A percentile compares a stretch with the other conserved stretches of the same genome.
Evolutionary conservation across 805 yeast genomes (phyloP).

Genomic region (Myxozyma vanderwaltii): DNA sequence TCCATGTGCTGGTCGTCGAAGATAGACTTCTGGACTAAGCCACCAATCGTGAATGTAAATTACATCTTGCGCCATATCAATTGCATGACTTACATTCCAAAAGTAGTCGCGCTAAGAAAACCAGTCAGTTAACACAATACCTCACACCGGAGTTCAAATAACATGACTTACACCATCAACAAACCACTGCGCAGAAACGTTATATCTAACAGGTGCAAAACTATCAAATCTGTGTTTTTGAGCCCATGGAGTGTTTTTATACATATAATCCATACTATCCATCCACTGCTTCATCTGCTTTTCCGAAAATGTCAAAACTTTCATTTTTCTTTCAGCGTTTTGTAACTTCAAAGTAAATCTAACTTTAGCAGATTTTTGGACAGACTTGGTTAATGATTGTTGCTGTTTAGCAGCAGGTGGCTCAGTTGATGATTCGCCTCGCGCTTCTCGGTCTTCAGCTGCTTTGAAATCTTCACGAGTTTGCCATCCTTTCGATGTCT

Average conservation of each 20-base stretch:
- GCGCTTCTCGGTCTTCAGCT: constrained; percentile 16
- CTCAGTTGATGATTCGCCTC: constrained; percentile 15
- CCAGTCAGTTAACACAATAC: not conserved
- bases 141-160: not conserved
- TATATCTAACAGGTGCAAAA: constrained; percentile 86
- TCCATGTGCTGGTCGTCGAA: constrained; percentile 92
- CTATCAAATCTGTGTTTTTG: constrained; percentile 75
- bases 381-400: constrained; percentile 9
- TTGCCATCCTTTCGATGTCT: constrained; percentile 32
- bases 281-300: constrained; percentile 73
- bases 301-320: constrained; percentile 67
- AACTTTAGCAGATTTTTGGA: constrained; percentile 34
- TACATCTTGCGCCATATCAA: constrained; percentile 90
- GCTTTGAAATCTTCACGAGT: constrained; percentile 8
- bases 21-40: constrained; percentile 90
- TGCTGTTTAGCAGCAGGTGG: not conserved
- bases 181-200: constrained; percentile 92
- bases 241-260: constrained; percentile 69
- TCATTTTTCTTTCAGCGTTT: constrained; percentile 76
- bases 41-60: constrained; percentile 98
- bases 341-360: constrained; percentile 49
- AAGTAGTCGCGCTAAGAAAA: constrained; percentile 69
- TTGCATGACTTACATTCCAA: constrained; percentile 93
- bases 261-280: constrained; percentile 69
- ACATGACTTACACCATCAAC: constrained; percentile 66